Evolutionary conservation across 106 monocot species (phyloP).

Genomic region (Alisma plantagoaquatica): DNA sequence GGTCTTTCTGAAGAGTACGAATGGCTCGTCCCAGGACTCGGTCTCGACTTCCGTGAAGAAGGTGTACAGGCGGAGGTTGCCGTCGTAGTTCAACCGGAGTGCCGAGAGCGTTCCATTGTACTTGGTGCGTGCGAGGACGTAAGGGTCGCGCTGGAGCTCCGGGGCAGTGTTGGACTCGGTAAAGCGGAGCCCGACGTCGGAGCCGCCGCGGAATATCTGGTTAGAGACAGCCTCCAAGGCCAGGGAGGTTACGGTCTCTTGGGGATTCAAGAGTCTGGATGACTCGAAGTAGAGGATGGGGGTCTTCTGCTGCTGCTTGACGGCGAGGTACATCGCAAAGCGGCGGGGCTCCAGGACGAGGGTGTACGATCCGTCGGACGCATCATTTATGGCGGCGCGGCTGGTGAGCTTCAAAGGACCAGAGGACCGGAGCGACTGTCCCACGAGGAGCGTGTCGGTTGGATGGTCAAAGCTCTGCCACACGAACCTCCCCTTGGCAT

Average conservation of each 20-base stretch:
- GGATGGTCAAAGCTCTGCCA: conserved; percentile 71
- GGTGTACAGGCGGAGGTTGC: conserved; percentile 3
- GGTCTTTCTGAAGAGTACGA: neutral
- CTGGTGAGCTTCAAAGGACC: conserved; percentile 31
- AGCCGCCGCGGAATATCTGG: neutral
- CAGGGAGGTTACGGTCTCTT: neutral
- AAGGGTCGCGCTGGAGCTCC: neutral
- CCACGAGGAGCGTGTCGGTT: conserved; percentile 43
- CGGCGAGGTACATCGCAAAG: conserved; percentile 1
- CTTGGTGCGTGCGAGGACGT: neutral
- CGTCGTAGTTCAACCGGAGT: neutral
- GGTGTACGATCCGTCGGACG: conserved; percentile 31
- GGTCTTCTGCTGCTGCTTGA: neutral
- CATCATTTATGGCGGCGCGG: conserved; percentile 23
- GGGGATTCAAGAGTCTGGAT: neutral
- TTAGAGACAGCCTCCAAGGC: neutral
- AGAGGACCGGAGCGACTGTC: conserved; percentile 24
- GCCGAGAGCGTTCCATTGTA: conserved; percentile 1
- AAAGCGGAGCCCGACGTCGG: neutral
- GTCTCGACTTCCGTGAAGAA: neutral
- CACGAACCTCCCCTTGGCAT: conserved; percentile 10
- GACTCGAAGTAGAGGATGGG: conserved; percentile 5
- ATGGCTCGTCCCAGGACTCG: conserved; percentile 8
- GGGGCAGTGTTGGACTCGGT: too few relatives aligned
- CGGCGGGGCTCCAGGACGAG: conserved; percentile 8